These are phyloP conservation scores for Sugiyamaella mastotermitis DNA, from an alignment of 805 yeast species.

Conservation along the genomic window DNA sequence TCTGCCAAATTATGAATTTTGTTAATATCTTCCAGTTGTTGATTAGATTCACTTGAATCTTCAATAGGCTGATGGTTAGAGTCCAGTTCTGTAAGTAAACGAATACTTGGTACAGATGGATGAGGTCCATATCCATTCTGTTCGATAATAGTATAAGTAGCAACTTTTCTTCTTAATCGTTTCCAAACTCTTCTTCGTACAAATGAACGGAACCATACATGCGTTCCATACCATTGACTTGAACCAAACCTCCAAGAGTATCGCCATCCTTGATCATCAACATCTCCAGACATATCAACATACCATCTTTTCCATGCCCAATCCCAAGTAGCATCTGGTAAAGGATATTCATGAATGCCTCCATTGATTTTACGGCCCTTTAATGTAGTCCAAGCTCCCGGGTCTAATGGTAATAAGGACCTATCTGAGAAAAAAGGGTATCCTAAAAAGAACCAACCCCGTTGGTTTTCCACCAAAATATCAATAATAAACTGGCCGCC, in stretches of 20 bases:
- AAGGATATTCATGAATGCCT: conserved; percentile 27
- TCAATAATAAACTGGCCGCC: too few relatives aligned
- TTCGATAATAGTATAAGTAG: neutral
- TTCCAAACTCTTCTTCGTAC: conserved; percentile 68
- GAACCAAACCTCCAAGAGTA: conserved; percentile 50
- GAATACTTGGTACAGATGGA: too few relatives aligned
- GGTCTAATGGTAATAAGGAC: conserved; percentile 33
- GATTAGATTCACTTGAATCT: neutral
- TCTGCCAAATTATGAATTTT: too few relatives aligned
- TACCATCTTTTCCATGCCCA: conserved; percentile 74
- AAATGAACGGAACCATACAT: conserved; percentile 49
- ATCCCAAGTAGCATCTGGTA: conserved; percentile 56
- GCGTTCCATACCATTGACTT: conserved; percentile 55
- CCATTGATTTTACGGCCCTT: conserved; percentile 29
- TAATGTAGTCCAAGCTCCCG: conserved; percentile 31
- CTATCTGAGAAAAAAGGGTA: conserved; percentile 31
- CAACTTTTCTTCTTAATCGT: conserved; percentile 26
- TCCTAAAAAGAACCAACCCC: conserved; percentile 36
- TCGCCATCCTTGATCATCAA: conserved; percentile 83
- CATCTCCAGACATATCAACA: conserved; percentile 61
- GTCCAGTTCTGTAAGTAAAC: too few relatives aligned
- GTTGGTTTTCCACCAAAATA: conserved; percentile 35
- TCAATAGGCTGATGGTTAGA: too few relatives aligned
- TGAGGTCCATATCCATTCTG: neutral
- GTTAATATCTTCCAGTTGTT: neutral